A percentile compares a stretch with the other conserved stretches of the same genome.
phyloP scores from a whole-genome alignment of 1,139 yeast species.

The Zygoascus sp. region DNA sequence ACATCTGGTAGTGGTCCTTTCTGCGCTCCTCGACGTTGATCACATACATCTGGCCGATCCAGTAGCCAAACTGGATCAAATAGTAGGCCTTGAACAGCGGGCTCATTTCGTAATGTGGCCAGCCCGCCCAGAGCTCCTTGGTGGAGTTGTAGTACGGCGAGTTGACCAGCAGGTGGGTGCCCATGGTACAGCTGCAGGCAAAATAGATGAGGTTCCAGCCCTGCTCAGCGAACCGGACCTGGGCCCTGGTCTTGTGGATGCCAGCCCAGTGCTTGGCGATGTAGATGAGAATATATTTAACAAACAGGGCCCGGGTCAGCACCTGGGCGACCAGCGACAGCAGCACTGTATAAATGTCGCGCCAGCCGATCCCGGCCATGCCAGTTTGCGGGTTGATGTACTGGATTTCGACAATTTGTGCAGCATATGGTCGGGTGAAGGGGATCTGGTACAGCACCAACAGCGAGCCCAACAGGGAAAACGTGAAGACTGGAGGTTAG shows the following conservation, averaged over 20 bases:
- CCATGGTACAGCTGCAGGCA: slow-evolving; percentile 50
- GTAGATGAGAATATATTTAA: slow-evolving; percentile 58
- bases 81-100: slow-evolving; percentile 62
- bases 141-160: slow-evolving; percentile 59
- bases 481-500: slow-evolving; percentile 14
- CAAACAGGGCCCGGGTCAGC: slow-evolving; percentile 54
- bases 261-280: slow-evolving; percentile 46
- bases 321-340: slow-evolving; percentile 56
- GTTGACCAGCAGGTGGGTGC: slow-evolving; percentile 52
- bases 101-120: slow-evolving; percentile 61
- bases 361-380: slow-evolving; percentile 26
- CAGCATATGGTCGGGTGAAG: slow-evolving; percentile 22
- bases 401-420: slow-evolving; percentile 25
- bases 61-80: slow-evolving; percentile 63
- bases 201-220: slow-evolving; percentile 75
- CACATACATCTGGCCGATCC: slow-evolving; percentile 78
- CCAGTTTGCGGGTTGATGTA: slow-evolving; percentile 23
- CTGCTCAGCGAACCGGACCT: slow-evolving; percentile 77
- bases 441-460: slow-evolving; percentile 23
- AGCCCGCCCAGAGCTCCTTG: slow-evolving; percentile 58
- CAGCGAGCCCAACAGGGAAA: slow-evolving; percentile 18
- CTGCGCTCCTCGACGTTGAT: slow-evolving; percentile 72
- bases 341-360: slow-evolving; percentile 52
- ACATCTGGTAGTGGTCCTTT: slow-evolving; percentile 83
- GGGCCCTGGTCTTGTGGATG: slow-evolving; percentile 47